Percentiles rank a stretch among this genome's conserved stretches.
These are phyloP conservation scores for Eucalyptus marginata DNA, from an alignment of 345 rosid genomes.

Conservation along the genomic window DNA sequence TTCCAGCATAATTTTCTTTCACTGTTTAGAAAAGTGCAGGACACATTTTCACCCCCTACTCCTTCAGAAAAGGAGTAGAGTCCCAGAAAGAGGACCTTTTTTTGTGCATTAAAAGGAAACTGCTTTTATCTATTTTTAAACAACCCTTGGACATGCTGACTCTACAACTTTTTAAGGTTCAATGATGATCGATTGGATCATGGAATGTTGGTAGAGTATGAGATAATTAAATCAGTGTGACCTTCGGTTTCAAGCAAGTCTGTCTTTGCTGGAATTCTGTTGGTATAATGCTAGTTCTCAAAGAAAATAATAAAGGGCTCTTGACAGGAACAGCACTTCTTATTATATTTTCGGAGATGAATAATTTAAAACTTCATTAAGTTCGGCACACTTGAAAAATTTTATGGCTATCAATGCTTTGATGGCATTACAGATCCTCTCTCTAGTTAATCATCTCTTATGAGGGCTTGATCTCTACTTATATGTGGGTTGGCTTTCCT, in stretches of 20 bases:
- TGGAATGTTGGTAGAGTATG: background rate
- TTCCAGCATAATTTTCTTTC: background rate
- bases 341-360: background rate
- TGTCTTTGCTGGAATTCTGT: background rate
- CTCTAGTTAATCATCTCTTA: background rate
- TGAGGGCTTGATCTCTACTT: background rate
- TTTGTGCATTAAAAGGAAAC: background rate
- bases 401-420: background rate
- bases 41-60: background rate
- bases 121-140: background rate
- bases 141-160: background rate
- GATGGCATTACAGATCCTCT: background rate
- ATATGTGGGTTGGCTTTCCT: background rate
- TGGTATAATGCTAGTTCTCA: background rate
- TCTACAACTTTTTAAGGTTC: background rate
- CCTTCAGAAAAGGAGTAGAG: background rate
- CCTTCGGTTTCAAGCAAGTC: background rate
- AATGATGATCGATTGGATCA: background rate
- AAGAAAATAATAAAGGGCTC: background rate
- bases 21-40: background rate
- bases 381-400: background rate
- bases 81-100: background rate
- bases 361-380: background rate
- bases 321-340: background rate
- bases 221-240: background rate